These are phyloP conservation scores for Rhexocercosporidium sp. DNA, from an alignment of 2,329 filamentous ascomycete genomes.

Conservation along the genomic window DNA sequence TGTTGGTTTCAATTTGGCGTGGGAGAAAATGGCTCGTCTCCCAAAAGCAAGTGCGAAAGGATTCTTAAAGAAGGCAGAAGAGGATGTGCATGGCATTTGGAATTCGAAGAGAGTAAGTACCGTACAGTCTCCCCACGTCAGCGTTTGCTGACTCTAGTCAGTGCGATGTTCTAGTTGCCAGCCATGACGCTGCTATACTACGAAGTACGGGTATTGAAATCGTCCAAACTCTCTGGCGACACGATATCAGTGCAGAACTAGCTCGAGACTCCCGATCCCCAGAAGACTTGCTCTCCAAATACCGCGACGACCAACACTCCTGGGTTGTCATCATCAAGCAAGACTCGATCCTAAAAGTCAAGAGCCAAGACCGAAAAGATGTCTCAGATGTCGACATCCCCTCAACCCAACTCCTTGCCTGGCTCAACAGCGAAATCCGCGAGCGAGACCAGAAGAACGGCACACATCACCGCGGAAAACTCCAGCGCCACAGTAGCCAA, in stretches of 20 bases:
- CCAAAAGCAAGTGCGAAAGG: conserved; percentile 57
- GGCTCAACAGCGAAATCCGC: conserved; percentile 81
- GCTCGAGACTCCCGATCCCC: conserved; percentile 78
- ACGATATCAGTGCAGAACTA: conserved; percentile 87
- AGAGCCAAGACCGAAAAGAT: conserved; percentile 77
- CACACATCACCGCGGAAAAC: conserved; percentile 49
- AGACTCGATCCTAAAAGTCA: conserved; percentile 77
- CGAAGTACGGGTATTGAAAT: conserved; percentile 78
- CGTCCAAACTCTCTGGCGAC: conserved; percentile 78
- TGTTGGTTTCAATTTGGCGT: conserved; percentile 90
- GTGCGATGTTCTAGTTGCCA: conserved; percentile 90
- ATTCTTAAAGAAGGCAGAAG: conserved; percentile 73
- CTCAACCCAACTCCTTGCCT: conserved; percentile 73
- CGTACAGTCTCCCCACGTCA: conserved; percentile 16
- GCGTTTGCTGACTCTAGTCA: conserved; percentile 42
- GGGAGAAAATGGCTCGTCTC: conserved; percentile 70
- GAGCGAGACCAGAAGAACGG: conserved; percentile 72
- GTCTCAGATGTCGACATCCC: conserved; percentile 77
- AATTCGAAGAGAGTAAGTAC: conserved; percentile 65
- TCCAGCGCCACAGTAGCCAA: conserved; percentile 37
- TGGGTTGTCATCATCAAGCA: conserved; percentile 92
- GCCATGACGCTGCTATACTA: conserved; percentile 79
- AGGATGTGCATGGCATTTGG: conserved; percentile 65
- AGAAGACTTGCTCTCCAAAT: conserved; percentile 78
- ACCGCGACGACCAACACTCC: conserved; percentile 77